A percentile compares a stretch with the other conserved stretches of the same genome.
These are phyloP conservation scores for Collybia mongolica DNA, from an alignment of 768 basidiomycete species.

Conservation along the genomic window DNA sequence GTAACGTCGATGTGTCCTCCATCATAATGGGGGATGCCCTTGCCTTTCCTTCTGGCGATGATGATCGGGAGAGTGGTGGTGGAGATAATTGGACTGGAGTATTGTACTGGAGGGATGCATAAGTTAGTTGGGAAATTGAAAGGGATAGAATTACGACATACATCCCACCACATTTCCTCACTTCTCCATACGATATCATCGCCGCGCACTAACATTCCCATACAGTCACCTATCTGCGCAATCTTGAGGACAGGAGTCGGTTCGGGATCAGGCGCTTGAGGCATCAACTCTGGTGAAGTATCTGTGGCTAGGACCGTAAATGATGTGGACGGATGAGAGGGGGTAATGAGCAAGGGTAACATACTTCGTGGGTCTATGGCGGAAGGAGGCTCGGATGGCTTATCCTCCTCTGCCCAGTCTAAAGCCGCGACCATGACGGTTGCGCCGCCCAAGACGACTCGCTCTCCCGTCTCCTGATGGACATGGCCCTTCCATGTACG, in stretches of 20 bases:
- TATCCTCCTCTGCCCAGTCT: background rate
- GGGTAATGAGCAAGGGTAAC: no score
- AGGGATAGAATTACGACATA: slow-evolving; percentile 29
- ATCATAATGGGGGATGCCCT: no score
- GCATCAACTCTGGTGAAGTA: background rate
- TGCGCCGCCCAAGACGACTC: slow-evolving; percentile 19
- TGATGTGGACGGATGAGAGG: no score
- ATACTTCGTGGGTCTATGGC: no score
- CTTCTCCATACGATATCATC: slow-evolving; percentile 81
- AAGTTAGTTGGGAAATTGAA: background rate
- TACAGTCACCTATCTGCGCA: slow-evolving; percentile 86
- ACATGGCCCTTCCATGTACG: slow-evolving; percentile 64
- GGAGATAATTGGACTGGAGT: slow-evolving; percentile 47
- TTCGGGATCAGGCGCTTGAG: slow-evolving; percentile 11
- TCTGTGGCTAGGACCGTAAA: background rate
- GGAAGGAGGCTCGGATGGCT: slow-evolving; percentile 3
- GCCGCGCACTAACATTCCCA: slow-evolving; percentile 81
- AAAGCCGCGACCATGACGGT: slow-evolving; percentile 6
- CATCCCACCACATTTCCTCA: slow-evolving; percentile 91
- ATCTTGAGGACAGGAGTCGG: slow-evolving; percentile 68
- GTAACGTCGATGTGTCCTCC: no score
- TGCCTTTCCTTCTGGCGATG: background rate
- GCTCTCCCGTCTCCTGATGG: slow-evolving; percentile 9
- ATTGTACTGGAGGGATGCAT: slow-evolving; percentile 27
- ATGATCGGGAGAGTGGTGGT: slow-evolving; percentile 6